Base-by-base conservation (phyloP, 306 rosid species). In the Argentina anserina region DNA sequence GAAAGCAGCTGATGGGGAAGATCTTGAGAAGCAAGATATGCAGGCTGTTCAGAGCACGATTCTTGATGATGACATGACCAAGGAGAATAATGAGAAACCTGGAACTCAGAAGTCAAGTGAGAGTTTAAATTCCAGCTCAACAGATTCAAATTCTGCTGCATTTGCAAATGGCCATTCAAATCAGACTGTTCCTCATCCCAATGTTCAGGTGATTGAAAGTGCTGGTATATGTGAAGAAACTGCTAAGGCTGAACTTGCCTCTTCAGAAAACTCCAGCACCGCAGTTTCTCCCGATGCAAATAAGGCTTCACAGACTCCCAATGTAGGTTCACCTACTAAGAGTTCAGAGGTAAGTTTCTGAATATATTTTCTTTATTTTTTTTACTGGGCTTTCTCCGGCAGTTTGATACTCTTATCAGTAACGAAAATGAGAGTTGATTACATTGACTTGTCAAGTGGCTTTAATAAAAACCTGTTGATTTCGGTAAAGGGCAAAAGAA, bases 271-370 rank as follows among this genome's bases (percentile, higher is more conserved):
- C 21, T 79, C 84, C 65, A 70, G 80, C 77, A 75, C 77, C 46
- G 62, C 23, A 49, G 76, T 43, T 33, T 84, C 94, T 53, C 91
- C 96, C 40, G 76, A 74, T 66, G 83, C 90, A 26, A 78, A 84
- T 37, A 87, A 80, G 83, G 72, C 78, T 67, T 85, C 87, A 40
- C 82, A 71, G 88, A 75, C 90, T 39, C 87, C 89, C 33, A 76
- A 52, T 66, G 15, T 23, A 34, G 43, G 8, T 42, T 62, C 67
- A 62, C 67, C 67, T 26, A 77, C 82, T 37, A 84, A 83, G 82
- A 79, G 75, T 78, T 86, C 86, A 31, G 84, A 72, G 67, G 75
- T 72, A 58, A 11, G 50, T 3, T 25, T 67, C 26, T 20, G 41
- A 7, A 50, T 29, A 69, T 20, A 25, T 3, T 36, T 36, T 39